A percentile compares a stretch with the other conserved stretches of the same genome.
Evolutionary conservation across 192 early-diverging fungal genomes (phyloP).

Genomic region (Pecoramyces ruminantium): DNA sequence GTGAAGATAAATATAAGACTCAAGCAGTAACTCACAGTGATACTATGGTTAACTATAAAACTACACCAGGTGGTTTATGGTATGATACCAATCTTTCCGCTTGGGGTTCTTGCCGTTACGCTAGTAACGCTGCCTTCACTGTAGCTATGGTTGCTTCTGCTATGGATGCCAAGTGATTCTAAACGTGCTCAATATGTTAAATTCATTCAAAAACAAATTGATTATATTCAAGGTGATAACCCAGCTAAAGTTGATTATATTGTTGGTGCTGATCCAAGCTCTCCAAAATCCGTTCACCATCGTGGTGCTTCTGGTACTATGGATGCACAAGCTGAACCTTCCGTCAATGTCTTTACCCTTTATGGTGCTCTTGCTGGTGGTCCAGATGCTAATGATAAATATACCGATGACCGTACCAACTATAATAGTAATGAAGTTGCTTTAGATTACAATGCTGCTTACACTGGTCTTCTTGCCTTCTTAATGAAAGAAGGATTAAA

Average conservation of each 20-base stretch:
- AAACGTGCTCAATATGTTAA: not conserved
- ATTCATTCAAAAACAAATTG: constrained; percentile 13
- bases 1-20: constrained; percentile 4
- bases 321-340: constrained; percentile 3
- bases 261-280: constrained; percentile 35
- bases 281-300: constrained; percentile 36
- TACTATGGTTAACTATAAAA: constrained; percentile 4
- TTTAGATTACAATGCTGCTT: not conserved
- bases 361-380: constrained; percentile 41
- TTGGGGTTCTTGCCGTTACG: not conserved
- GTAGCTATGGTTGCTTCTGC: constrained; percentile 1
- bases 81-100: not conserved
- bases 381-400: constrained; percentile 27
- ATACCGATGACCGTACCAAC: constrained; percentile 19
- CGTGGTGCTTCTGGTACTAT: constrained; percentile 31
- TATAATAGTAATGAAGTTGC: constrained; percentile 20
- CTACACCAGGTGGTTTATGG: not conserved
- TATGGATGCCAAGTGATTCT: not conserved
- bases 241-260: constrained; percentile 32
- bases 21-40: not conserved
- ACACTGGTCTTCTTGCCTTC: not conserved
- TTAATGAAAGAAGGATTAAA: not conserved
- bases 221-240: constrained; percentile 35
- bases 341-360: constrained; percentile 12
- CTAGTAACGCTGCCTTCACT: not conserved